phyloP scores from a whole-genome alignment of 805 yeast species.

The Kuraishia hungarica region DNA sequence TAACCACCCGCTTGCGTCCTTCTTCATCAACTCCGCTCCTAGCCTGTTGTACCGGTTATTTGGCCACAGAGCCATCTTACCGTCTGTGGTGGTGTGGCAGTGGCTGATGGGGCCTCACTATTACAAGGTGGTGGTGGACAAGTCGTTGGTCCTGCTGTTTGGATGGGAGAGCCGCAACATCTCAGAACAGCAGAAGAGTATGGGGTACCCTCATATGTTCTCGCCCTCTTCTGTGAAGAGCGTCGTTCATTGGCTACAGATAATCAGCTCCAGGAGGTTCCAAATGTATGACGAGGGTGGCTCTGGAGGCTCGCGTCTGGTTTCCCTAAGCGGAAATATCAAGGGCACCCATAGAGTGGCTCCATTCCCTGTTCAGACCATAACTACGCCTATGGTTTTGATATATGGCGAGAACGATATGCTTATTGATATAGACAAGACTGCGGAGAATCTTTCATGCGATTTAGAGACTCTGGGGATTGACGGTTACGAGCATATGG shows the following conservation, averaged over 20 bases:
- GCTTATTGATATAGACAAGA: constrained; percentile 75
- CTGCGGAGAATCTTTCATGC: constrained; percentile 60
- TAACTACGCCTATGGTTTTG: constrained; percentile 67
- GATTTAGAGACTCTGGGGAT: constrained; percentile 34
- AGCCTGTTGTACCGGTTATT: constrained; percentile 60
- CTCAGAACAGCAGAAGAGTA: constrained; percentile 31
- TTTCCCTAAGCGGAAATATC: constrained; percentile 15
- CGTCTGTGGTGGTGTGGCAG: constrained; percentile 59
- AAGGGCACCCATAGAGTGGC: constrained; percentile 37
- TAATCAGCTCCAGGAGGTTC: constrained; percentile 35
- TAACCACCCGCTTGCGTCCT: constrained; percentile 48
- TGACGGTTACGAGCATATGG: constrained; percentile 77
- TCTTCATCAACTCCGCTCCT: constrained; percentile 71
- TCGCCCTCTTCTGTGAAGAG: constrained; percentile 49
- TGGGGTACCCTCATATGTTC: constrained; percentile 44
- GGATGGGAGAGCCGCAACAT: constrained; percentile 40
- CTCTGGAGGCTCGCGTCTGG: constrained; percentile 20
- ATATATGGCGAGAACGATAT: constrained; percentile 79
- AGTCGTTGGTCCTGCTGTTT: constrained; percentile 34
- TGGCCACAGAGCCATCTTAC: constrained; percentile 66
- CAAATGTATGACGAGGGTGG: constrained; percentile 45
- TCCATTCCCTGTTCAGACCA: constrained; percentile 56
- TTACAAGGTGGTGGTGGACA: constrained; percentile 36
- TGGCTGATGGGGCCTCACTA: constrained; percentile 41
- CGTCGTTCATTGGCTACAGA: constrained; percentile 41